Percentiles rank a stretch among this genome's conserved stretches.
Conservation (phyloP, 2,329 filamentous ascomycete genomes). For the Gnomoniopsis sp. region DNA sequence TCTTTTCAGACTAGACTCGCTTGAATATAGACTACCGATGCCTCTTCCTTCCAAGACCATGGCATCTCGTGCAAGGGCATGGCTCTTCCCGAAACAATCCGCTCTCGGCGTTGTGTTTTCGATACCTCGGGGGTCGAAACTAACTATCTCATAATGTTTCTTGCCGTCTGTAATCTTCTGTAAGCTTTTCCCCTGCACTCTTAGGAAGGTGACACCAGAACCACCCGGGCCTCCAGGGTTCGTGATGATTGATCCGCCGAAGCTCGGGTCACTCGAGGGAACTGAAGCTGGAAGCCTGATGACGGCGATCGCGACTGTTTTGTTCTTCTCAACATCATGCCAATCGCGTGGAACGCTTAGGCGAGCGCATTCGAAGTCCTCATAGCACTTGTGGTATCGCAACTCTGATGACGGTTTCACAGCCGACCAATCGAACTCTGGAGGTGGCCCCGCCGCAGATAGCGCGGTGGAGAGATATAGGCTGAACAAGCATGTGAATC, state of each 20-base stretch:
- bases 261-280: constrained; percentile 32
- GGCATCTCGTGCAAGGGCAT: constrained; percentile 28
- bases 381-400: constrained; percentile 38
- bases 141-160: constrained; percentile 38
- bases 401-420: constrained; percentile 33
- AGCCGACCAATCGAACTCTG: constrained; percentile 28
- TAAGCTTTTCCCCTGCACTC: constrained; percentile 21
- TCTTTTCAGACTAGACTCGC: constrained; percentile 23
- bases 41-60: constrained; percentile 29
- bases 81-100: constrained; percentile 33
- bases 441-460: not conserved
- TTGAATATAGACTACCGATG: constrained; percentile 25
- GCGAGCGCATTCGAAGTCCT: constrained; percentile 35
- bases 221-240: constrained; percentile 45
- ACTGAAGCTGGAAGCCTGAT: constrained; percentile 38
- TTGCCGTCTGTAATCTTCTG: constrained; percentile 28
- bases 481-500: not conserved
- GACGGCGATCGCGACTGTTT: constrained; percentile 37
- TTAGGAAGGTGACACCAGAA: constrained; percentile 32
- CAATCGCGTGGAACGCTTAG: constrained; percentile 43
- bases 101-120: constrained; percentile 33
- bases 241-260: constrained; percentile 39
- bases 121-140: constrained; percentile 43
- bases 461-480: not conserved
- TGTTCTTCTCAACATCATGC: constrained; percentile 27